Base-by-base conservation (phyloP, 2,329 filamentous ascomycete genomes). In the Fusarium algeriense region DNA sequence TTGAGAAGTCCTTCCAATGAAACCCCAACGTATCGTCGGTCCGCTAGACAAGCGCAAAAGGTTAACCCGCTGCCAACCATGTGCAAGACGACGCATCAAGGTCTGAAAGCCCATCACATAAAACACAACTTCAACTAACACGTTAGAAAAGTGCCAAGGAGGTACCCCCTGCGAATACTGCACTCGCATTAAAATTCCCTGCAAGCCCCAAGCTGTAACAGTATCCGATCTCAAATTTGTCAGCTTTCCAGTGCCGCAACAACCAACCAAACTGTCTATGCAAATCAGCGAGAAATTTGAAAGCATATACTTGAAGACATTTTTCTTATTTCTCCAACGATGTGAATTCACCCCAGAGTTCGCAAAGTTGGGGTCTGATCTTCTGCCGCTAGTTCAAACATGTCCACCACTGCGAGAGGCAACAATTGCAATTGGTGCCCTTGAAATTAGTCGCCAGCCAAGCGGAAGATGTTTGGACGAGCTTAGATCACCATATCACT, bases 51-150 rank as follows among this genome's bases (percentile, higher is more conserved):
- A 76, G 28, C 67, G 78, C 4, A 79, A 65, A 20, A 67, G 3
- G 17, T 11, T 76, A 2, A 70, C 75, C 0, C 70, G 77, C 20
- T 79, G 77, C 52, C 66, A 76, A 34, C 12, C 74, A 15, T 79
- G 77, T 23, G 76, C 71, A 3, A 73, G 37, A 45, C 56, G 76
- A 30, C 76, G 71, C 3, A 79, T 78, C 34, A 78, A 78, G 63
- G 77, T 78, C 12, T 4, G 54, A 34, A 17, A 13, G 26, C 7
- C 15, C 23, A 23, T 23, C 23, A 23, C 23, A 13, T 19, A 2
- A 23, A 12, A 5, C 2, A 3, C 6, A 26, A 7, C 13, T 8
- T n/a, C 5, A 19, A 17, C 34, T 61, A 26, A 69, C 9, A 7
- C 23, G 6, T 2, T 30, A 1, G 4, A 2, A 32, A 6, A 78